A percentile compares a stretch with the other conserved stretches of the same genome.
Evolutionary conservation across 768 basidiomycete species (phyloP).

Genomic region (Naganishia randhawae): DNA sequence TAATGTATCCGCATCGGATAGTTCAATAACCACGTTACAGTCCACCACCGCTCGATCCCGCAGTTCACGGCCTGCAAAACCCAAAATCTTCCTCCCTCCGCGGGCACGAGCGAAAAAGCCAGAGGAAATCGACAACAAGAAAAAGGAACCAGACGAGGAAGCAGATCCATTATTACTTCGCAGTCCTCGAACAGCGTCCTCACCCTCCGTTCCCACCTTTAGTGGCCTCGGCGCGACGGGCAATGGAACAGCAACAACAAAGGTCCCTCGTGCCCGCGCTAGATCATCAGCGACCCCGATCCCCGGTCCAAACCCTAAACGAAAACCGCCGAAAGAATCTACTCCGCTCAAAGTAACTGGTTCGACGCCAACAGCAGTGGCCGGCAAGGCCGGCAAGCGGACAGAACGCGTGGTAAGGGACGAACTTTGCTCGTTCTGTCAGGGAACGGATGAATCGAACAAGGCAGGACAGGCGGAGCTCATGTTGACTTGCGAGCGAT

Average conservation of each 20-base stretch:
- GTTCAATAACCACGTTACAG: not conserved
- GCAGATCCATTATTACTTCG: slow-evolving; percentile 1
- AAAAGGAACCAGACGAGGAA: not conserved
- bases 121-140: not conserved
- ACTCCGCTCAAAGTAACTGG: not conserved
- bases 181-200: not conserved
- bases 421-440: slow-evolving; percentile 72
- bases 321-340: slow-evolving; percentile 1
- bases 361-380: not conserved
- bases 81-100: slow-evolving; percentile 40
- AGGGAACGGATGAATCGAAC: slow-evolving; percentile 63
- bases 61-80: slow-evolving; percentile 27
- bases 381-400: not conserved
- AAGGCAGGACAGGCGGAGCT: slow-evolving; percentile 59
- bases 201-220: not conserved
- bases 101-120: slow-evolving; percentile 55
- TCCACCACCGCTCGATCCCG: not conserved
- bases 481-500: slow-evolving; percentile 75
- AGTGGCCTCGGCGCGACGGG: not conserved
- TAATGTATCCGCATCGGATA: not conserved
- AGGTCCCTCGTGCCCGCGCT: slow-evolving; percentile 2
- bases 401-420: slow-evolving; percentile 54
- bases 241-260: not conserved
- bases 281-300: slow-evolving; percentile 11
- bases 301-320: not conserved